Percentiles rank a stretch among this genome's conserved stretches.
These are phyloP conservation scores for Herpotrichia juniperi DNA, from an alignment of 2,329 filamentous ascomycete genomes.

Conservation along the genomic window DNA sequence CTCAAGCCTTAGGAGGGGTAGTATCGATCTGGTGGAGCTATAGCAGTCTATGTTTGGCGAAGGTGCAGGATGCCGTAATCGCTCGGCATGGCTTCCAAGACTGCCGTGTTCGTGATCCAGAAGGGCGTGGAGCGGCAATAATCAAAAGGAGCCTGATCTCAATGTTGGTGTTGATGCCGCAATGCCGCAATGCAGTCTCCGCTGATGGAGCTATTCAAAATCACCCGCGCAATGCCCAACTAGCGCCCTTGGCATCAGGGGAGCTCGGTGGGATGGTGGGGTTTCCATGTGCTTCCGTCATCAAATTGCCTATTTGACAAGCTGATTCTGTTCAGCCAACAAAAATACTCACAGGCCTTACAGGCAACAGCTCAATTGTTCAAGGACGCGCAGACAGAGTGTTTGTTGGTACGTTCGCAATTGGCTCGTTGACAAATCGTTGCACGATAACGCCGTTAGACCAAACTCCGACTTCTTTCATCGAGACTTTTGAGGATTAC, in stretches of 20 bases:
- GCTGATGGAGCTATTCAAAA: too few relatives aligned
- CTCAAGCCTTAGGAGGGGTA: not conserved
- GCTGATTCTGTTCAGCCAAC: not conserved
- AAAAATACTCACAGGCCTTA: not conserved
- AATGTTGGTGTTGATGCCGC: slow-evolving; percentile 1
- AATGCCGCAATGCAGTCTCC: not conserved
- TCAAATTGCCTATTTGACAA: not conserved
- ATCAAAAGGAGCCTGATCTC: not conserved
- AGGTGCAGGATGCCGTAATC: not conserved
- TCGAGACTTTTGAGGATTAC: slow-evolving; percentile 26
- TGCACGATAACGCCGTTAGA: not conserved
- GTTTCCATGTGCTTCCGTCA: not conserved
- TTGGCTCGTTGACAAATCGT: slow-evolving; percentile 1
- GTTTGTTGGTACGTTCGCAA: not conserved
- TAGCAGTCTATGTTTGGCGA: not conserved
- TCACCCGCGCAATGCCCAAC: too few relatives aligned
- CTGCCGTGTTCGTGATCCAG: not conserved
- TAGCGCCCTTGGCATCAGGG: too few relatives aligned
- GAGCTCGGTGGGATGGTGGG: too few relatives aligned
- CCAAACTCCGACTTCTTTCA: not conserved
- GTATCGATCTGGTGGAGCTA: not conserved
- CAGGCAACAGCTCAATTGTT: not conserved
- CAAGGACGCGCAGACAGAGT: not conserved
- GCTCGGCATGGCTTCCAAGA: not conserved
- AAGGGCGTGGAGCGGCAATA: not conserved